Percentiles rank a stretch among this genome's conserved stretches.
These are phyloP conservation scores for Fusarium sambucinum DNA, from an alignment of 2,329 filamentous ascomycete genomes.

Conservation along the genomic window DNA sequence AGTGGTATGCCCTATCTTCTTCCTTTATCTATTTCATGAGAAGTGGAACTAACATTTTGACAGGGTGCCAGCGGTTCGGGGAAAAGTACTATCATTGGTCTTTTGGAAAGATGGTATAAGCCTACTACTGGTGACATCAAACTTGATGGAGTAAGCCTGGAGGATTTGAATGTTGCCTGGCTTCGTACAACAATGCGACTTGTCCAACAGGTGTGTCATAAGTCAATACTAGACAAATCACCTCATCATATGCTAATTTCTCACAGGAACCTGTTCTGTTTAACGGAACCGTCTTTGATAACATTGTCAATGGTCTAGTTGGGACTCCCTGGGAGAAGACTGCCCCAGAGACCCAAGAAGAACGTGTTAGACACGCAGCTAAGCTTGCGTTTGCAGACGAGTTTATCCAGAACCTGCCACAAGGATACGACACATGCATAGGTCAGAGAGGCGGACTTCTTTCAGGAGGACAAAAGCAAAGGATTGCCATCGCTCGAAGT, in stretches of 20 bases:
- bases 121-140: slow-evolving; percentile 48
- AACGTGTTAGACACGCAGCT: slow-evolving; percentile 59
- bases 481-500: slow-evolving; percentile 68
- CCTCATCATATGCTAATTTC: neutral
- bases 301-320: slow-evolving; percentile 62
- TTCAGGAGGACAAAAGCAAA: slow-evolving; percentile 74
- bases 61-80: slow-evolving; percentile 50
- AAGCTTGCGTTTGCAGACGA: slow-evolving; percentile 62
- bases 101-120: slow-evolving; percentile 55
- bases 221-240: neutral
- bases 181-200: slow-evolving; percentile 52
- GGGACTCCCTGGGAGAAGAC: slow-evolving; percentile 45
- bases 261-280: slow-evolving; percentile 55
- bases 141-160: slow-evolving; percentile 50
- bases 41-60: neutral
- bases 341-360: slow-evolving; percentile 55
- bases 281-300: slow-evolving; percentile 60
- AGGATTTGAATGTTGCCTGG: slow-evolving; percentile 52
- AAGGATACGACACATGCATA: slow-evolving; percentile 65
- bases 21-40: too few species aligned
- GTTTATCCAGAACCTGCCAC: slow-evolving; percentile 60
- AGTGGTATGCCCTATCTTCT: slow-evolving; percentile 44
- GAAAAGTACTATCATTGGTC: slow-evolving; percentile 54
- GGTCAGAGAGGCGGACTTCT: slow-evolving; percentile 72
- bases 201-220: slow-evolving; percentile 41